Evolutionary conservation across 495 filamentous ascomycete species (phyloP).

Genomic region (Penicillium riverlandense): DNA sequence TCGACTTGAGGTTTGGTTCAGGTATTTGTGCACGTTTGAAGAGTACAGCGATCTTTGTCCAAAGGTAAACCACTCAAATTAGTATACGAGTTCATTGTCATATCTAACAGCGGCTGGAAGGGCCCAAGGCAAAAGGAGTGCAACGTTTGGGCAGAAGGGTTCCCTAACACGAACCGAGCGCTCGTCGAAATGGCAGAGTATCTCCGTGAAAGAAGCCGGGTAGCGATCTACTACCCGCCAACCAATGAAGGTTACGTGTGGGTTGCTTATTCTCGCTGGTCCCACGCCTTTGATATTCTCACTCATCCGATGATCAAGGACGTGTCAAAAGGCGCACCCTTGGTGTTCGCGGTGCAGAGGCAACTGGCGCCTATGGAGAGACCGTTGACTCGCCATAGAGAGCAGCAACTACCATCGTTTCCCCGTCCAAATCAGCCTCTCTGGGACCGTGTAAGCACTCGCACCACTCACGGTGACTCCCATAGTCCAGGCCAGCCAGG

Average conservation of each 20-base stretch:
- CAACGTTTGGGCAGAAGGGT: constrained; percentile 32
- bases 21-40: constrained; percentile 24
- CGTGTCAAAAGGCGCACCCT: constrained; percentile 6
- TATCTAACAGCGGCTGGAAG: constrained; percentile 1
- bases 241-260: constrained; percentile 6
- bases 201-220: constrained; percentile 14
- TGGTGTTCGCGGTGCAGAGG: constrained; percentile 18
- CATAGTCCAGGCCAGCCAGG: too few species aligned
- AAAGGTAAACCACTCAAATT: constrained; percentile 13
- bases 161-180: constrained; percentile 20
- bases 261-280: constrained; percentile 22
- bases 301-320: not conserved
- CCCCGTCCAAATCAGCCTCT: too few species aligned
- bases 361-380: constrained; percentile 1
- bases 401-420: too few species aligned
- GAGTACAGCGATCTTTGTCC: constrained; percentile 24
- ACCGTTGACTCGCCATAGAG: too few species aligned
- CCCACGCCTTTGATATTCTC: constrained; percentile 15
- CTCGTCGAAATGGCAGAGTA: constrained; percentile 19
- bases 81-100: not conserved
- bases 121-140: constrained; percentile 2
- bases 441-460: too few species aligned
- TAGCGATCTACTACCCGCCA: constrained; percentile 19
- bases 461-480: too few species aligned
- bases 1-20: constrained; percentile 33